Base-by-base conservation (phyloP, 139 green algal species). In the Asterochloris sp. region DNA sequence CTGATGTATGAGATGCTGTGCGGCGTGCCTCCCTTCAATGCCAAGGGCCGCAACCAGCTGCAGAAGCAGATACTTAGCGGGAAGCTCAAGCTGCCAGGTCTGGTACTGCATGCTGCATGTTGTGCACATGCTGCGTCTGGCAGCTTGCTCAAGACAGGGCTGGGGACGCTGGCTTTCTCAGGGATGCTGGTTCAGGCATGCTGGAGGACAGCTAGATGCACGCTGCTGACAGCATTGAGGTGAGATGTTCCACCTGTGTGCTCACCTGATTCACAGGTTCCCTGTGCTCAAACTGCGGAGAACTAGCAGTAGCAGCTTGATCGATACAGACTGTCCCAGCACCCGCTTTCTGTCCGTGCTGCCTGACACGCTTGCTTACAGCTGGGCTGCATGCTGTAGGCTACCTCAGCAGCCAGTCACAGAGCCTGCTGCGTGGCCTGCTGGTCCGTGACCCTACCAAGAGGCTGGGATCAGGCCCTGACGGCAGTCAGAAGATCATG, bases 1-100 rank as follows among this genome's bases (percentile, higher is more conserved):
- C 91, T 99, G 84, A 88, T 99, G 66, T 98, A 95, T 80, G 97
- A 99, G 89, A 99, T 99, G 97, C 88, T 99, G 77, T 94, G 89
- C 26, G 97, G 97, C 60, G 69, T 95, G 88, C 92, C 95, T 0
- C 97, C 97, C 29, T 99, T 98, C 87, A 87, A 91, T 17, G 90
- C 89, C 83, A 98, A 98, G 90, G 93, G 91, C 67, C 87, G 93
- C 62, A 69, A 90, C n/a, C 89, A 89, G 82, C 91, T 99, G 87
- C 93, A 98, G 89, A 91, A 93, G 76, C 89, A 95, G 78, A 98
- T 98, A 82, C 84, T 89, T 0, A 86, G 73, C 60, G 87, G 82
- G 64, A 98, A 97, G 88, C 81, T 95, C 68, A 98, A 98, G 90
- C 86, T 94, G 29, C 95, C 92, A 15, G 82, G 88, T 90, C 73